Percentiles rank a stretch among this genome's conserved stretches.
Conservation (phyloP, 176 grass and related monocot species). For the Pharus latifolius region DNA sequence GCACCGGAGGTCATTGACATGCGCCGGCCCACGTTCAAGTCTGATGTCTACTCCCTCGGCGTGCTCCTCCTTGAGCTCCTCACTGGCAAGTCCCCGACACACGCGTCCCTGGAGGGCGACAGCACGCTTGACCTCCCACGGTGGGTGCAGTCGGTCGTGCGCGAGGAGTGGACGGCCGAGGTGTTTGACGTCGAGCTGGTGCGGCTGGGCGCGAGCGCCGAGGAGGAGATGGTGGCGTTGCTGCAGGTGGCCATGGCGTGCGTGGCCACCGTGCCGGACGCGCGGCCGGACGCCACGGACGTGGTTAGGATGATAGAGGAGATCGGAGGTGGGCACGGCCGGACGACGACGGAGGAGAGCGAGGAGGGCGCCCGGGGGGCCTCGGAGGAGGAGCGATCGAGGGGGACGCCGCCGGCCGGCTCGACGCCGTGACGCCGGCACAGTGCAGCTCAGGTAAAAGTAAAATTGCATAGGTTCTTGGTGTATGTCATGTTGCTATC, state of each 20-base stretch:
- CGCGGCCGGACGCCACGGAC: slow-evolving; percentile 54
- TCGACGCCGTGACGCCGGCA: slow-evolving; percentile 38
- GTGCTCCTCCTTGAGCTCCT: slow-evolving; percentile 85
- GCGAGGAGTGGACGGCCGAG: slow-evolving; percentile 97
- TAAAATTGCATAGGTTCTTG: slow-evolving; percentile 29
- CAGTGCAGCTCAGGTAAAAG: neutral
- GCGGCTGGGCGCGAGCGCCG: slow-evolving; percentile 61
- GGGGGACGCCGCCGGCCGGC: slow-evolving; percentile 52
- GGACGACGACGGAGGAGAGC: slow-evolving; percentile 52
- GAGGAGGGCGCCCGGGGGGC: slow-evolving; percentile 40
- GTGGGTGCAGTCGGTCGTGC: slow-evolving; percentile 97
- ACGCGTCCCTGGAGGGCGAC: slow-evolving; percentile 69
- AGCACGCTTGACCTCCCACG: slow-evolving; percentile 80
- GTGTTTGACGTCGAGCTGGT: slow-evolving; percentile 97
- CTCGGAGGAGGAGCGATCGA: slow-evolving; percentile 41
- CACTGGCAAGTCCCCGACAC: slow-evolving; percentile 72
- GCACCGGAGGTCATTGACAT: slow-evolving; percentile 78
- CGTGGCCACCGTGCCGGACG: slow-evolving; percentile 71
- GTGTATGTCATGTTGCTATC: slow-evolving; percentile 10
- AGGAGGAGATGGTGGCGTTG: slow-evolving; percentile 99
- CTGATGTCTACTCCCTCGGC: slow-evolving; percentile 87
- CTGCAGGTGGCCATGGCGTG: slow-evolving; percentile 97
- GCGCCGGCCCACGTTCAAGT: slow-evolving; percentile 69
- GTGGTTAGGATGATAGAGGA: slow-evolving; percentile 86
- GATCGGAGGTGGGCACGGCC: slow-evolving; percentile 43